Base-by-base conservation (phyloP, 352 stramenopile genomes). In the Globisporangium perplexum region DNA sequence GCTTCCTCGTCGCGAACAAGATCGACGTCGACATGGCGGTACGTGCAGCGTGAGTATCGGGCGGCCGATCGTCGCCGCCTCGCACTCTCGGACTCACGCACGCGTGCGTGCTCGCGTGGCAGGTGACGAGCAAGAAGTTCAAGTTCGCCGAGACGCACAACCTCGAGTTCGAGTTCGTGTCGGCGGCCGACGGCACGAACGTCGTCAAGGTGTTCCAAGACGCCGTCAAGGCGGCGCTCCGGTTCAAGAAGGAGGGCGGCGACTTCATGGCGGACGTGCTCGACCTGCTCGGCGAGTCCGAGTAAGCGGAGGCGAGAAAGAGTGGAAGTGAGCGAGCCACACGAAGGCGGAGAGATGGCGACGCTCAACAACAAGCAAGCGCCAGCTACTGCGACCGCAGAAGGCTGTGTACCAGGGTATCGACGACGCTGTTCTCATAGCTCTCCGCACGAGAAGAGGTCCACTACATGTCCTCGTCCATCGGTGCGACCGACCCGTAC, bases 91-190 rank as follows among this genome's bases (percentile, higher is more conserved):
- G n/a, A n/a, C 38, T 44, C 3, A 44, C 18, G 8, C 20, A 18
- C 17, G 3, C 12, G 10, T 33, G 14, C 31, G 1, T 12, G 10
- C 31, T 11, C 7, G 1, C 8, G 12, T 7, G 14, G 1, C 59
- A 96, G 86, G 91, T 98, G n/a, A 98, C 95, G 11, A 95, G 65
- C 62, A 98, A 98, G 69, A 93, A 94, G 60, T 98, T 98, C 65
- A 97, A 97, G 69, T 98, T 98, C 60, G 87, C 93, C 36, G 77
- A 88, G 68, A 93, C 94, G 24, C 78, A 98, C 69, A 93, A 93
- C 67, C 74, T 98, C 24, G 86, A 90, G 8, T 97, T 98, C 61
- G 92, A 88, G 45, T 98, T 98, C 63, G 90, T 97, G 7, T 98
- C 91, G 15, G 90, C 92, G 0, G 93, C 93, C 2, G 94, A 98